A percentile compares a stretch with the other conserved stretches of the same genome.
phyloP scores from a whole-genome alignment of 192 early-diverging fungal species.

The Coemansia sp. region DNA sequence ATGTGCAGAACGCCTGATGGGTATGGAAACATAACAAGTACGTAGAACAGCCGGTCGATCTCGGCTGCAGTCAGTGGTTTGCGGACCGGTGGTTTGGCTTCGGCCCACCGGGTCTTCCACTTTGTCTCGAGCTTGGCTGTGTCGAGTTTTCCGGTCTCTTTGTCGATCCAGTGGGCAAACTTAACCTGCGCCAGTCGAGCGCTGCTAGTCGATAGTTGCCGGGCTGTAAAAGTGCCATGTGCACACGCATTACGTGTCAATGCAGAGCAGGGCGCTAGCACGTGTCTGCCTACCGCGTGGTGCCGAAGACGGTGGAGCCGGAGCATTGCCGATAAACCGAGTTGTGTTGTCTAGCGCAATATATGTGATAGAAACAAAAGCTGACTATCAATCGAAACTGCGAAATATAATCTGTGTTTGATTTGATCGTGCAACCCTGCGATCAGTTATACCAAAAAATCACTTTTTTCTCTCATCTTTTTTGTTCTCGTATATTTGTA shows the following conservation, averaged over 20 bases:
- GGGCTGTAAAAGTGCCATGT: not conserved
- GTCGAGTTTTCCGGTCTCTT: slow-evolving; percentile 48
- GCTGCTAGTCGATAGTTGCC: not conserved
- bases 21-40: slow-evolving; percentile 96
- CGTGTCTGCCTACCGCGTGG: not conserved
- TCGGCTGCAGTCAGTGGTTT: slow-evolving; percentile 18
- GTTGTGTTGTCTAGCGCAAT: too few species aligned
- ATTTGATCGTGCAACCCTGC: too few species aligned
- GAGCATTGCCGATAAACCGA: not conserved
- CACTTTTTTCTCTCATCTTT: slow-evolving; percentile 1
- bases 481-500: not conserved
- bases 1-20: slow-evolving; percentile 91
- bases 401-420: too few species aligned
- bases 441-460: not conserved
- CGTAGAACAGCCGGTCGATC: slow-evolving; percentile 66
- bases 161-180: slow-evolving; percentile 44
- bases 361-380: too few species aligned
- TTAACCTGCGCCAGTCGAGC: not conserved
- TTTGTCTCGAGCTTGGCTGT: slow-evolving; percentile 62
- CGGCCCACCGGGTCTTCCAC: slow-evolving; percentile 56
- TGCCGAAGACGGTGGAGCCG: not conserved
- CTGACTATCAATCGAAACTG: too few species aligned
- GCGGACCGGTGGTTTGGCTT: slow-evolving; percentile 14
- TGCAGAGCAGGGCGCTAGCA: not conserved
- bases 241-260: not conserved